Base-by-base conservation (phyloP, 208 protist species). In the Acanthamoeba quina region DNA sequence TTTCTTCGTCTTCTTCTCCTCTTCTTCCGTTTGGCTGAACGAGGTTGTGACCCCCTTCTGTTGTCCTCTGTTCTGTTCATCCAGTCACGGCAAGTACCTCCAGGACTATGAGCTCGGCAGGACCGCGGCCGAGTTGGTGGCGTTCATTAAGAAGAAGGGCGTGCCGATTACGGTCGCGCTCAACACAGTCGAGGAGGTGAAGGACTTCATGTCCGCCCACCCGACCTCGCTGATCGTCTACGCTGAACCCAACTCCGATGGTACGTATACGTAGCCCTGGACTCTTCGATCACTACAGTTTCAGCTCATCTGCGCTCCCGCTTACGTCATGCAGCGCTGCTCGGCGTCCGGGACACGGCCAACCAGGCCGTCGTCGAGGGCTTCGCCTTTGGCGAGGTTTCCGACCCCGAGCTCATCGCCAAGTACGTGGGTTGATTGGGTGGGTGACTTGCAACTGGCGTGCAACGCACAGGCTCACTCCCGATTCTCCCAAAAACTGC, bases 121-220 rank as follows among this genome's bases (percentile, higher is more conserved):
- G 49, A 66, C 47, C 7, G 41, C 80, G n/a, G 31, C 64, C 52
- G 72, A 80, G 4, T 5, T 89, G 52, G 80, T 89, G 49, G 80
- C 80, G 1, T 89, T 58, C 52, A 58, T 89, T 10, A 89, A 89
- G 52, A 58, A 64, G 80, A 89, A 89, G 80, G 47, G 52, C 80
- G n/a, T 21, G 13, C 80, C 80, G 26, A 47, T 49, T 49, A 66
- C 80, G 0, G 7, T 17, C 24, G 47, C 24, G 5, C 56, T 89
- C 31, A 9, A 34, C 10, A 37, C 47, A 17, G n/a, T 29, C 7
- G 5, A 89, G 54, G 49, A 89, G 52, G 49, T 66, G 31, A 34
- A 62, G 52, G 56, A 66, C 80, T 89, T 89, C 56, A 10, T 89
- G 80, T 31, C 47, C 5, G 80, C 26, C 6, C 47, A 89, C 19